phyloP scores from a whole-genome alignment of 106 monocot genomes.

The Acorus gramineus region DNA sequence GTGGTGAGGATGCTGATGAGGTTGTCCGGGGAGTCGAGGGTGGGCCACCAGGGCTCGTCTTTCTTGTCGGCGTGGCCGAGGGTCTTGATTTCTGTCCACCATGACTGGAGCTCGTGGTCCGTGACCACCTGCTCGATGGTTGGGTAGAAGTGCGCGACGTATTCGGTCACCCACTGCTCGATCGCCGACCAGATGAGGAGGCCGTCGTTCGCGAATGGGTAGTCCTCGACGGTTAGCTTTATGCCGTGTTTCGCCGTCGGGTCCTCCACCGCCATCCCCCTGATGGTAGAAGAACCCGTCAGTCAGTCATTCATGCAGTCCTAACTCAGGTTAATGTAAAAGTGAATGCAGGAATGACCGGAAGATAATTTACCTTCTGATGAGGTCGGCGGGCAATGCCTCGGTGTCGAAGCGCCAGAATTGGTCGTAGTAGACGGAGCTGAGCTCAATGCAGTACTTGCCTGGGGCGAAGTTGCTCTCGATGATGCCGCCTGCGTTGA shows the following conservation, averaged over 20 bases:
- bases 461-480: conserved; percentile 79
- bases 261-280: conserved; percentile 79
- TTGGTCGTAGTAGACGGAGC: conserved; percentile 39
- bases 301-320: too few species aligned
- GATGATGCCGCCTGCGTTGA: conserved; percentile 80
- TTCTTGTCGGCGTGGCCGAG: conserved; percentile 66
- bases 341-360: neutral
- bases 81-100: conserved; percentile 57
- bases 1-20: conserved; percentile 56
- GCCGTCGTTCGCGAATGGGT: conserved; percentile 82
- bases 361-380: conserved; percentile 29
- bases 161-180: conserved; percentile 35
- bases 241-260: conserved; percentile 48
- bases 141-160: conserved; percentile 46
- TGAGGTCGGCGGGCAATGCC: conserved; percentile 71
- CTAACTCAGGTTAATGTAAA: neutral
- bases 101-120: conserved; percentile 62
- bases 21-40: conserved; percentile 30
- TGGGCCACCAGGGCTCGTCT: conserved; percentile 64
- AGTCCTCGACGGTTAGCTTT: conserved; percentile 57
- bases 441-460: conserved; percentile 54
- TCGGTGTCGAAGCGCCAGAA: conserved; percentile 74
- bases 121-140: conserved; percentile 21
- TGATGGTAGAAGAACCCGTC: conserved; percentile 3
- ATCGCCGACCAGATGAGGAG: conserved; percentile 80